Conservation (phyloP, 192 early-diverging fungal genomes). For the Umbelopsis vinacea region DNA sequence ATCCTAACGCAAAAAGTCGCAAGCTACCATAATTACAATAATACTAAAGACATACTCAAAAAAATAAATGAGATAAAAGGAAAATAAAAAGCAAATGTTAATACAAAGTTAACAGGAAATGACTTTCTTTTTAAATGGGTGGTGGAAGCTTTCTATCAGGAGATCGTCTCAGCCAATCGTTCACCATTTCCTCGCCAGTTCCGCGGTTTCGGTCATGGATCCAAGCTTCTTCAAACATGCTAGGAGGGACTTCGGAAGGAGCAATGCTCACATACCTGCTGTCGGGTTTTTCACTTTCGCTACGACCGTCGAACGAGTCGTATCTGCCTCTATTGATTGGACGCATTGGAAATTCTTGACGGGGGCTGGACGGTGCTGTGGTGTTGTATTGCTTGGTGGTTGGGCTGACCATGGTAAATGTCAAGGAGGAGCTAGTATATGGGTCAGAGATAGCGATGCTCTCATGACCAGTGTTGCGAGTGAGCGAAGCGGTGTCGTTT, state of each 20-base stretch:
- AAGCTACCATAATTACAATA: no score
- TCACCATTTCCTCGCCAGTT: background rate
- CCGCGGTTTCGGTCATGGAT: slow-evolving; percentile 6
- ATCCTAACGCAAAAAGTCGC: no score
- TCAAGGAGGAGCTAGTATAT: background rate
- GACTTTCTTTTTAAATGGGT: background rate
- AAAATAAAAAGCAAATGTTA: background rate
- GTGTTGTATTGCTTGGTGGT: slow-evolving; percentile 17
- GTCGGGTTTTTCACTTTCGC: background rate
- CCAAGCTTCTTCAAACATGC: slow-evolving; percentile 16
- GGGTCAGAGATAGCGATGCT: slow-evolving; percentile 23
- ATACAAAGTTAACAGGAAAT: background rate
- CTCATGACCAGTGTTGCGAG: slow-evolving; percentile 7
- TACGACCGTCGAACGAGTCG: background rate
- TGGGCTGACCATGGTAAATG: slow-evolving; percentile 17
- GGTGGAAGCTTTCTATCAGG: slow-evolving; percentile 8
- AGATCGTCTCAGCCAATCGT: slow-evolving; percentile 10
- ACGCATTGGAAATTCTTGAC: slow-evolving; percentile 8
- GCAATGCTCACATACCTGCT: slow-evolving; percentile 3
- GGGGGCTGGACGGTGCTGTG: background rate
- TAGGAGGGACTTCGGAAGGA: slow-evolving; percentile 11
- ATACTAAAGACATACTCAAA: background rate
- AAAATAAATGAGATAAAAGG: background rate
- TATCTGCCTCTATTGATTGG: background rate
- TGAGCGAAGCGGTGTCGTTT: slow-evolving; percentile 24